phyloP scores from a whole-genome alignment of 2,329 filamentous ascomycete genomes.

The Calonectria montana region DNA sequence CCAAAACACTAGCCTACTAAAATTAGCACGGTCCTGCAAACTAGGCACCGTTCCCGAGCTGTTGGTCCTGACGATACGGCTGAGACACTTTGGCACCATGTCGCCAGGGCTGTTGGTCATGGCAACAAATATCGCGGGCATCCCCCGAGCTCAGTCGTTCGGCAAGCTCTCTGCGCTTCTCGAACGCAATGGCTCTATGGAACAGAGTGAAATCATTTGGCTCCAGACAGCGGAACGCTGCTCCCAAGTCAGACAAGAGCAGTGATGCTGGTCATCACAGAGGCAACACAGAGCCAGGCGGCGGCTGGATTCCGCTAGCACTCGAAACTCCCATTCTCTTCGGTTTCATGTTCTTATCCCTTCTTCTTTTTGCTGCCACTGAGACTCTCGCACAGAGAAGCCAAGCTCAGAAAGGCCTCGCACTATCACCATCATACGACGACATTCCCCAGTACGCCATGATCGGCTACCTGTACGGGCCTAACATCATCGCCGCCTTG shows the following conservation, averaged over 20 bases:
- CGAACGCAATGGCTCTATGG: background rate
- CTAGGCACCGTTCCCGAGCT: background rate
- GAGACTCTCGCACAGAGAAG: background rate
- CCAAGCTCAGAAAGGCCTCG: background rate
- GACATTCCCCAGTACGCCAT: background rate
- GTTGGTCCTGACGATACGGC: background rate
- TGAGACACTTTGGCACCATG: background rate
- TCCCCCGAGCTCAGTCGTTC: background rate
- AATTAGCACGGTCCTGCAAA: background rate
- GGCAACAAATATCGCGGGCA: slow-evolving; percentile 1
- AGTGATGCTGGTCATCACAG: background rate
- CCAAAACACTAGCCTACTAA: background rate
- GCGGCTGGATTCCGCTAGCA: background rate
- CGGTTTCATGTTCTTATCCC: background rate
- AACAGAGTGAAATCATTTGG: background rate
- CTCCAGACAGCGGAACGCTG: background rate
- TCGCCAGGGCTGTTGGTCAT: background rate
- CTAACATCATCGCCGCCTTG: background rate
- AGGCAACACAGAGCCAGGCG: background rate
- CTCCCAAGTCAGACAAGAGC: background rate
- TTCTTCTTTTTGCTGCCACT: background rate
- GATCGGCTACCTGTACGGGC: background rate
- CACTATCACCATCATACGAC: background rate
- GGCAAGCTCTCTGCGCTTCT: background rate
- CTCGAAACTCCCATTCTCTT: slow-evolving; percentile 1